Base-by-base conservation (phyloP, 257 asterid genomes). In the Cruciata laevipes region DNA sequence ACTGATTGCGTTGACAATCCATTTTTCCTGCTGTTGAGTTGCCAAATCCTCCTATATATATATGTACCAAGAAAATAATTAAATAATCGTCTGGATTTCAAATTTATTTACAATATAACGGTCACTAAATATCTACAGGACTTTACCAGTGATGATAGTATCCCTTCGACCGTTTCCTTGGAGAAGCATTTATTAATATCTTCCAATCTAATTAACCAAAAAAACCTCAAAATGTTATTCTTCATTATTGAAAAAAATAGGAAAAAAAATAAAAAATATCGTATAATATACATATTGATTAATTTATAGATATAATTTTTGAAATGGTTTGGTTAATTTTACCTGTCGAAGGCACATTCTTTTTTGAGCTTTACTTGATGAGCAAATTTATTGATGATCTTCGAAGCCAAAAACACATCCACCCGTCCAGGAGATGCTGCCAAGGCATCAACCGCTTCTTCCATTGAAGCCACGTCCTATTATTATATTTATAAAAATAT, bases 391-490 rank as follows among this genome's bases (percentile, higher is more conserved):
- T 61, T 38, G 42, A 77, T 52, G 35, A 56, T 60, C 31, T 40
- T 38, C 8, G 57, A 69, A 31, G 73, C 0, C n/a, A 27, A 20
- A 12, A 52, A 55, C 1, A 24, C n/a, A 35, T 69, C 59, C 60
- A 53, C 38, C 38, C 6, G 0, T 20, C 65, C 66, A 1, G 35
- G 1, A 1, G 66, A 49, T 57, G 73, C 75, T 18, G 27, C 60
- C 10, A 44, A 25, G 23, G 21, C 17, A 16, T 65, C 65, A 56
- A 76, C 23, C 32, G 47, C 75, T 5, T 77, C 58, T 64, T 77
- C 81, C 66, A 77, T 49, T 4, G 42, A 18, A 27, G 24, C 58
- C 10, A 77, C 6, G 52, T 77, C 81, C 81, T 77, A 49, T 31
- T 16, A 56, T 20, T 16, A n/a, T n/a, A n/a, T n/a, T n/a, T n/a